phyloP scores from a whole-genome alignment of 148 eudicot genomes.

The Rhododendron griersonianum region DNA sequence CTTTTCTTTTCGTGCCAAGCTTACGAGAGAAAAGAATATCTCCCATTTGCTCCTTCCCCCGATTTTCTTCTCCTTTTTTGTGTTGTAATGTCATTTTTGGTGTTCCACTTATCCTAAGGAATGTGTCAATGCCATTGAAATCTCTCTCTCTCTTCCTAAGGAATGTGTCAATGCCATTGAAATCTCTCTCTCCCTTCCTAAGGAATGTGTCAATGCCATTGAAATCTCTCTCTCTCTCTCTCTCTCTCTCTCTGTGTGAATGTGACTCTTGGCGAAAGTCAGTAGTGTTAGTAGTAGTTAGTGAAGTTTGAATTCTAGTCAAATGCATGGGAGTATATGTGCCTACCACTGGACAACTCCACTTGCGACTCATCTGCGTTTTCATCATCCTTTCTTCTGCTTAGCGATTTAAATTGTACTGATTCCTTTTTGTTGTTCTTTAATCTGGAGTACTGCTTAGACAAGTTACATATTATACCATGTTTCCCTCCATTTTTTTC shows the following conservation, averaged over 20 bases:
- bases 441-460: too few species aligned
- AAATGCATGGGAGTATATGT: too few species aligned
- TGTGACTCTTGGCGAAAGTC: too few species aligned
- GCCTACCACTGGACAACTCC: too few species aligned
- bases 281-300: too few species aligned
- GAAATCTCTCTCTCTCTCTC: neutral
- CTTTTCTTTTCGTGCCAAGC: neutral
- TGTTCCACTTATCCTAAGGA: neutral
- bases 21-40: neutral
- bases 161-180: neutral
- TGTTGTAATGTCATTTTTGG: neutral
- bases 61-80: neutral
- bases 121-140: neutral
- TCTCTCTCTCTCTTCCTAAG: neutral
- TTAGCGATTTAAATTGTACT: neutral
- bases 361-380: too few species aligned
- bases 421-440: neutral
- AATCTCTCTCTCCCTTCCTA: neutral
- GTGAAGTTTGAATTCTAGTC: too few species aligned
- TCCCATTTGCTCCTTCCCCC: constrained; percentile 14
- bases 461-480: too few species aligned
- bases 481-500: too few species aligned
- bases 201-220: too few species aligned
- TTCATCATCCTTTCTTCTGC: too few species aligned
- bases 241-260: too few species aligned